phyloP scores from a whole-genome alignment of 2,329 filamentous ascomycete genomes.

The Pleurostoma richardsiae region DNA sequence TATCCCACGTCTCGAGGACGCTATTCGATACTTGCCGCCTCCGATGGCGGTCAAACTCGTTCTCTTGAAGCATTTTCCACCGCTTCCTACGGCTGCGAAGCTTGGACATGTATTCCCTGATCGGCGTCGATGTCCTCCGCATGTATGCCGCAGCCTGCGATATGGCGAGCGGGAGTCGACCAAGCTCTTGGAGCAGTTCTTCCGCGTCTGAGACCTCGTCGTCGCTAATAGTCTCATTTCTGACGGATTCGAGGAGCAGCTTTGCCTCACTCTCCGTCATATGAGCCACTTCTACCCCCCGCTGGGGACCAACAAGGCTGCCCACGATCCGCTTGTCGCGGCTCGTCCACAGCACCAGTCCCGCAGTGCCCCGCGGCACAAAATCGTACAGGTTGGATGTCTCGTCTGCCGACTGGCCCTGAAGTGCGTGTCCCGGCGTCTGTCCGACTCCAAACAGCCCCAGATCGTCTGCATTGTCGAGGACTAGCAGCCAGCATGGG shows the following conservation, averaged over 20 bases:
- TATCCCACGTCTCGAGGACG: slow-evolving; percentile 24
- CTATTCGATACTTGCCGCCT: slow-evolving; percentile 21
- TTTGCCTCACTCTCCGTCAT: slow-evolving; percentile 8
- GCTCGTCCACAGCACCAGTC: slow-evolving; percentile 12
- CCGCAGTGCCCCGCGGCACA: slow-evolving; percentile 1
- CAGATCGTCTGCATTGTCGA: slow-evolving; percentile 1
- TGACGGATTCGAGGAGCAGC: slow-evolving; percentile 5
- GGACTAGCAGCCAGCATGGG: not conserved
- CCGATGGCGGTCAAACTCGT: slow-evolving; percentile 20
- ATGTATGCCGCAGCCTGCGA: slow-evolving; percentile 16
- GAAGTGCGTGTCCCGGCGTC: not conserved
- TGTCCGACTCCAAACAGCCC: slow-evolving; percentile 5
- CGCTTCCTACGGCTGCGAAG: slow-evolving; percentile 14
- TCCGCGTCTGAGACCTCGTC: slow-evolving; percentile 1
- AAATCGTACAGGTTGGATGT: not conserved
- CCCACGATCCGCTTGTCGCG: slow-evolving; percentile 9
- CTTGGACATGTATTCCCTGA: slow-evolving; percentile 16
- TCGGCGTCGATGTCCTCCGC: slow-evolving; percentile 14
- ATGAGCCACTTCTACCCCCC: slow-evolving; percentile 4
- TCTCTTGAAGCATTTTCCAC: slow-evolving; percentile 14
- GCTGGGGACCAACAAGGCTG: slow-evolving; percentile 6
- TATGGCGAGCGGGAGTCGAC: slow-evolving; percentile 9
- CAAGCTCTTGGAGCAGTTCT: slow-evolving; percentile 9
- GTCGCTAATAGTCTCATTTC: slow-evolving; percentile 1
- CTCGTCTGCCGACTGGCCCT: not conserved